Evolutionary conservation across 129 eudicot species (phyloP), one percentile per base, ranked within the genome.

Genomic region (Helichrysum umbraculigerum): DNA sequence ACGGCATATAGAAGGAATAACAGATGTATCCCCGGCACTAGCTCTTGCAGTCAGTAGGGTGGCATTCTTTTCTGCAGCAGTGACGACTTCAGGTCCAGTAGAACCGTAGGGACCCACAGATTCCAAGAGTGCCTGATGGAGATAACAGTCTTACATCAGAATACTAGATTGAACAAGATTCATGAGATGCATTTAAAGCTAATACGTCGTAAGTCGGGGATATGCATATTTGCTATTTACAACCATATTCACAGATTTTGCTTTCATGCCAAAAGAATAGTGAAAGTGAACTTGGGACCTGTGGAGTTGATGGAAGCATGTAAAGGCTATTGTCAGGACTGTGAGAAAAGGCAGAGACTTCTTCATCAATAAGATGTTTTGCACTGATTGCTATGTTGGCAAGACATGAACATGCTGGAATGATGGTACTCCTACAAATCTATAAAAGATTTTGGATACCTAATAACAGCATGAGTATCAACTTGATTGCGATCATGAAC

Each of bases 271-370:
- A 9, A 19, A 68, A 79, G 10, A 25, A 28, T 61, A 56, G 33
- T 61, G 32, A 22, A 25, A 56, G 33, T 61, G 32, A 22, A 25
- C 37, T 74, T 64, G 74, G 10, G 32, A 93, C 97, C 98, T 95
- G 96, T 7, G 89, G 96, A 66, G 91, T 95, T 75, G 97, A 84
- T 60, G 97, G 99, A 85, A 91, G 95, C 99, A 95, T 89, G 84
- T 89, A 95, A 57, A 95, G 85, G 66, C 87, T 91, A 71, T 87
- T 91, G 69, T 95, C 97, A 77, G 97, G 99, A 76, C 85, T 74
- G 76, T 82, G 89, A 75, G 71, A 81, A 79, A 91, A 95, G 57
- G 88, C 85, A 21, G 91, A 85, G 33, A 86, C 90, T 87, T 95
- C 99, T 76, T 84, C 83, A 60, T 86, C 87, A 1, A 91, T 87